Evolutionary conservation across 768 basidiomycete genomes (phyloP).

Genomic region (Leccinum boreale): DNA sequence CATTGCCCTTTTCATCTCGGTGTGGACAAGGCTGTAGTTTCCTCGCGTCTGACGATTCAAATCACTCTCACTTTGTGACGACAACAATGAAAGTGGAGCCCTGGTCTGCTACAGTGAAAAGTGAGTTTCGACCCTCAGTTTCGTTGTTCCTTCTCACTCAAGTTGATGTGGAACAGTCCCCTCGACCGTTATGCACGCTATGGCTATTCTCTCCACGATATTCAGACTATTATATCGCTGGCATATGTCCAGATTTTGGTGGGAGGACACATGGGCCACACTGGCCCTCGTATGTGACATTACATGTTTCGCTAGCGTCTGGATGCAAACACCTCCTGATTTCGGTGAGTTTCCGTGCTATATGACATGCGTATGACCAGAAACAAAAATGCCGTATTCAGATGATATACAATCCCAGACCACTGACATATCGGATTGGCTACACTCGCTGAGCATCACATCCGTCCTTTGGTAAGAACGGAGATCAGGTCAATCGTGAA

Average conservation of each 20-base stretch:
- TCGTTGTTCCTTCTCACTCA: not conserved
- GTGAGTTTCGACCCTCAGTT: slow-evolving; percentile 3
- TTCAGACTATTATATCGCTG: slow-evolving; percentile 23
- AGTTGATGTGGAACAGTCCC: slow-evolving; percentile 8
- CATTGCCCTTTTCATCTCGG: not conserved
- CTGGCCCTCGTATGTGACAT: slow-evolving; percentile 23
- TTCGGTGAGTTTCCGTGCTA: slow-evolving; percentile 9
- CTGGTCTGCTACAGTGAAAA: slow-evolving; percentile 11
- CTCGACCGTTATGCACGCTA: slow-evolving; percentile 12
- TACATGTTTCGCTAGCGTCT: slow-evolving; percentile 17
- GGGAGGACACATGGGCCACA: slow-evolving; percentile 28
- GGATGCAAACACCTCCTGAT: slow-evolving; percentile 4
- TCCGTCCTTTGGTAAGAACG: slow-evolving; percentile 20
- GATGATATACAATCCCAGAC: not conserved
- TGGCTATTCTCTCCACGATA: slow-evolving; percentile 19
- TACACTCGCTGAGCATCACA: slow-evolving; percentile 19
- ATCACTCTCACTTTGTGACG: not conserved
- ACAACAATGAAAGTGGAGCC: not conserved
- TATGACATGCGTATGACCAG: not conserved
- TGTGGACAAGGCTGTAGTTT: not conserved
- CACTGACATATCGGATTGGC: slow-evolving; percentile 8
- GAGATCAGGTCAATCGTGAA: too few species aligned
- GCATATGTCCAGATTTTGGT: slow-evolving; percentile 17
- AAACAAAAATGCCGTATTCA: not conserved
- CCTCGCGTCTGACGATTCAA: not conserved